Evolutionary conservation across 306 rosid genomes (phyloP).

Genomic region (Malus orientalis): DNA sequence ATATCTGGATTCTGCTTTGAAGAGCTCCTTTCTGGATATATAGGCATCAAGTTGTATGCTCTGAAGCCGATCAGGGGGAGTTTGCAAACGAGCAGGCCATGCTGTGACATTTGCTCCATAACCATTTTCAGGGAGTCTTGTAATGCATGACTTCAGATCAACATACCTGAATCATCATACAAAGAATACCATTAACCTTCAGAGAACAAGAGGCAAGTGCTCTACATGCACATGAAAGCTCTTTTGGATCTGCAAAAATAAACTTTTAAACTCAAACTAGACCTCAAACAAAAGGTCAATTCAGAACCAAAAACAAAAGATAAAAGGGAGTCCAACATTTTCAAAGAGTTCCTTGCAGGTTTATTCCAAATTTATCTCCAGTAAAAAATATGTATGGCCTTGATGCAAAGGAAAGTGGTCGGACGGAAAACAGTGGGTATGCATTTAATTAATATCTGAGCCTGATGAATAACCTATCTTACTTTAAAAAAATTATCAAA

Average conservation of each 20-base stretch:
- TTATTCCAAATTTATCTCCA: not conserved
- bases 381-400: not conserved
- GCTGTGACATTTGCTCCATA: constrained; percentile 48
- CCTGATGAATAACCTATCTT: constrained; percentile 1
- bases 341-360: not conserved
- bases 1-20: constrained; percentile 75
- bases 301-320: not conserved
- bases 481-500: not conserved
- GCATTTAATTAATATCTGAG: not conserved
- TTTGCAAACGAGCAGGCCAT: constrained; percentile 81
- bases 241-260: not conserved
- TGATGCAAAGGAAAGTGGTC: not conserved
- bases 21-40: constrained; percentile 81
- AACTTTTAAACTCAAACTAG: not conserved
- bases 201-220: not conserved
- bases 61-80: constrained; percentile 85
- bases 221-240: not conserved
- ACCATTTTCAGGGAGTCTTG: constrained; percentile 66
- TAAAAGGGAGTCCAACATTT: not conserved
- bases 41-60: constrained; percentile 70
- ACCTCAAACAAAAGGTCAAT: not conserved
- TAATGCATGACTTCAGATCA: constrained; percentile 77
- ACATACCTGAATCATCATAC: constrained; percentile 52
- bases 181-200: constrained; percentile 18
- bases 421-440: not conserved